Conservation (phyloP, 2,329 filamentous ascomycete species). For the Fusarium sp. region DNA sequence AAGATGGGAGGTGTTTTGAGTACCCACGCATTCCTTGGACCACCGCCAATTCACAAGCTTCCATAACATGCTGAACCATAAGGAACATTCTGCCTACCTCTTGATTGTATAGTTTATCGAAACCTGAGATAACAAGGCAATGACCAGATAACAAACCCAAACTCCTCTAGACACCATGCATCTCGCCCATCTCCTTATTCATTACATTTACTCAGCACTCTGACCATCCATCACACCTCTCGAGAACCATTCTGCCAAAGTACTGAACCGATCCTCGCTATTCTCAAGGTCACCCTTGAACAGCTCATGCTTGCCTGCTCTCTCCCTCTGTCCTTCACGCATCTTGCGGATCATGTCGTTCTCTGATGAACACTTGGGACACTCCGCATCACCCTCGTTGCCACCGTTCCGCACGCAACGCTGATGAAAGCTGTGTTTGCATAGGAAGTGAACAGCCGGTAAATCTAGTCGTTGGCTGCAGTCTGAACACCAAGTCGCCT, state of each 20-base stretch:
- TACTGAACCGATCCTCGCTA: conserved; percentile 87
- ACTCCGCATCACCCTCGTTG: conserved; percentile 76
- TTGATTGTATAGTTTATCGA: neutral
- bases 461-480: conserved; percentile 84
- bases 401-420: conserved; percentile 73
- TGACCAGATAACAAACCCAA: conserved; percentile 15
- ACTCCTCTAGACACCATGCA: conserved; percentile 37
- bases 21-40: neutral
- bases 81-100: conserved; percentile 9
- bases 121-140: neutral
- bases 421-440: conserved; percentile 97
- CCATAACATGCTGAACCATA: neutral
- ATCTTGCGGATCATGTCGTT: conserved; percentile 93
- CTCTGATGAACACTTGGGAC: conserved; percentile 83
- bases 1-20: neutral
- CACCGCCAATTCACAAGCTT: neutral
- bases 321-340: conserved; percentile 85
- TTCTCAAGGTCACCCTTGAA: conserved; percentile 83
- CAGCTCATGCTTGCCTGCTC: conserved; percentile 86
- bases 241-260: conserved; percentile 94
- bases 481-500: conserved; percentile 86
- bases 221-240: conserved; percentile 81
- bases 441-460: conserved; percentile 94
- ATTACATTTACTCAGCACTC: conserved; percentile 45
- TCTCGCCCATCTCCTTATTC: neutral